Evolutionary conservation across 164 flowering plant species (phyloP).

Genomic region (Tinospora cordifolia): DNA sequence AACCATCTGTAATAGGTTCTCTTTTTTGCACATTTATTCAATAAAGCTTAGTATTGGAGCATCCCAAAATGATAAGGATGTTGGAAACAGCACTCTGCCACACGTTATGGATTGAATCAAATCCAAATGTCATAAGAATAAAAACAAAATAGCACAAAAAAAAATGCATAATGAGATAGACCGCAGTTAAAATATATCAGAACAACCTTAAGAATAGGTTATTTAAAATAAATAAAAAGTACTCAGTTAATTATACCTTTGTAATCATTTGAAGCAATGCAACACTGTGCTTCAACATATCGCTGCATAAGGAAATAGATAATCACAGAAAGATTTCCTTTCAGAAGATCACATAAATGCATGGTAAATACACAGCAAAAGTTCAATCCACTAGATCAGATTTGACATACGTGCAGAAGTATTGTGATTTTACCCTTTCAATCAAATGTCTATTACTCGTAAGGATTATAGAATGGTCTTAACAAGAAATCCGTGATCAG

Average conservation of each 20-base stretch:
- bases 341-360: background rate
- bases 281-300: conserved; percentile 94
- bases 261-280: conserved; percentile 85
- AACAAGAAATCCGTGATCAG: background rate
- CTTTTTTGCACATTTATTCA: too few relatives aligned
- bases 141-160: background rate
- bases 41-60: too few relatives aligned
- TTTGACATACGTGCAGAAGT: background rate
- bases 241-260: conserved; percentile 48
- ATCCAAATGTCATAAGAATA: too few relatives aligned
- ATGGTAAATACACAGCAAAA: background rate
- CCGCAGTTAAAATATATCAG: background rate
- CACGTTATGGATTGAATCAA: too few relatives aligned
- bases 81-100: too few relatives aligned
- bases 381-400: background rate
- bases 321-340: background rate
- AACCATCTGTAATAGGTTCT: too few relatives aligned
- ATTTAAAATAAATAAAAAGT: background rate
- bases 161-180: background rate
- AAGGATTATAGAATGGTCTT: background rate
- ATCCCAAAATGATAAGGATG: too few relatives aligned
- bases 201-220: background rate
- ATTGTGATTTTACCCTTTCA: background rate
- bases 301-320: conserved; percentile 50
- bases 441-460: background rate